Percentiles rank a stretch among this genome's conserved stretches.
phyloP scores from a whole-genome alignment of 345 rosid species.

The Hypericum perforatum region DNA sequence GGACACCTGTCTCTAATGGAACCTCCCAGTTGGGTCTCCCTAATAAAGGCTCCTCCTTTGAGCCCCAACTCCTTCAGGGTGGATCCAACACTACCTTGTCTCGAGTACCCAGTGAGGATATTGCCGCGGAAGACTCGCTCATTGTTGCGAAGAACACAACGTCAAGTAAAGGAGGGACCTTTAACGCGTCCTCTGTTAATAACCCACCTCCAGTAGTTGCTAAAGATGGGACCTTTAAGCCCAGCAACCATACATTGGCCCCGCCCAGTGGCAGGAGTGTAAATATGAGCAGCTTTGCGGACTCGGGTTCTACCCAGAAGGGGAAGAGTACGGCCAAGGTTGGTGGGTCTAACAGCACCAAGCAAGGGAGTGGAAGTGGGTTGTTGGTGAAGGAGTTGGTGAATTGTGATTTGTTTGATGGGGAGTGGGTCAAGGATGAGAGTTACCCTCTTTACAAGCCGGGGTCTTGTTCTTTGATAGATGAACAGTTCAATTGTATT shows the following conservation, averaged over 20 bases:
- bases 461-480: constrained; percentile 38
- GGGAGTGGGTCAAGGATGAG: constrained; percentile 36
- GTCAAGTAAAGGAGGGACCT: not conserved
- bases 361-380: not conserved
- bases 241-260: constrained; percentile 20
- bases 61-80: constrained; percentile 9
- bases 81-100: constrained; percentile 18
- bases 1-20: constrained; percentile 49
- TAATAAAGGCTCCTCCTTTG: constrained; percentile 18
- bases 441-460: constrained; percentile 28
- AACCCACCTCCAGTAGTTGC: constrained; percentile 4
- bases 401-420: constrained; percentile 32
- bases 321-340: constrained; percentile 17
- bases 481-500: constrained; percentile 35
- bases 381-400: constrained; percentile 9
- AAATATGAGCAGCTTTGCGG: not conserved
- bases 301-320: no score
- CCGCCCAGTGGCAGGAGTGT: not conserved
- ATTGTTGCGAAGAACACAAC: constrained; percentile 12
- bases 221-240: constrained; percentile 17
- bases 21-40: constrained; percentile 33
- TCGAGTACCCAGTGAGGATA: constrained; percentile 2
- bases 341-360: constrained; percentile 32
- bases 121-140: constrained; percentile 1
- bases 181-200: constrained; percentile 6